Percentiles rank a stretch among this genome's conserved stretches.
These are phyloP conservation scores for Coprinopsis strossmayeri DNA, from an alignment of 768 basidiomycete genomes.

Conservation along the genomic window DNA sequence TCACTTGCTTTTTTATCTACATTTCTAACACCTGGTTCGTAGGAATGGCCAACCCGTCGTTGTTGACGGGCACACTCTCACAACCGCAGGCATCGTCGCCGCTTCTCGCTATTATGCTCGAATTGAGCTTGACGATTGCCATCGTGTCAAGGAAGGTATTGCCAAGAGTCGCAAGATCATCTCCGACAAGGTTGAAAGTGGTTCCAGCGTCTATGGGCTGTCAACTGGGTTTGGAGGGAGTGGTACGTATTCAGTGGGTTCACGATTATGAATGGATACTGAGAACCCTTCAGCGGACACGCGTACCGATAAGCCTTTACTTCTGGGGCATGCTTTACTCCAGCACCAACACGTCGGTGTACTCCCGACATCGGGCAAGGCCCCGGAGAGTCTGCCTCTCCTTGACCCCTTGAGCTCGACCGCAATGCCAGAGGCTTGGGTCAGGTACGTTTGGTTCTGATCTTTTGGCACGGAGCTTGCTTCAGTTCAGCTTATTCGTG, in stretches of 20 bases:
- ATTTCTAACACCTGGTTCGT: constrained; percentile 25
- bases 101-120: constrained; percentile 50
- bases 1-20: constrained; percentile 31
- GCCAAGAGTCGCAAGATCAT: constrained; percentile 61
- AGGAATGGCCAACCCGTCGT: constrained; percentile 50
- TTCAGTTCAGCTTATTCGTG: constrained; percentile 28
- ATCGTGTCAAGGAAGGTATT: constrained; percentile 43
- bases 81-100: constrained; percentile 62
- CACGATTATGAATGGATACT: constrained; percentile 5
- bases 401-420: constrained; percentile 59
- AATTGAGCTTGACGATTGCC: constrained; percentile 36
- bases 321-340: constrained; percentile 59
- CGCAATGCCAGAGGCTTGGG: constrained; percentile 84
- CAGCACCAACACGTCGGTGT: constrained; percentile 73
- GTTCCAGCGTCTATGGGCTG: constrained; percentile 74
- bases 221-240: constrained; percentile 78
- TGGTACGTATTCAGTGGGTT: constrained; percentile 29
- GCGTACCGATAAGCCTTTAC: constrained; percentile 56
- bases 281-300: constrained; percentile 71
- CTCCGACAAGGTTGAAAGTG: constrained; percentile 56
- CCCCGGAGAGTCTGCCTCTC: constrained; percentile 50
- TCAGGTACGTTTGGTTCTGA: constrained; percentile 38
- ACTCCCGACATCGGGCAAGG: constrained; percentile 45
- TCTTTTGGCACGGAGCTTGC: constrained; percentile 21
- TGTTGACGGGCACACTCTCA: constrained; percentile 59